Evolutionary conservation across 164 flowering plant genomes (phyloP).

Genomic region (Litsea cubeba): DNA sequence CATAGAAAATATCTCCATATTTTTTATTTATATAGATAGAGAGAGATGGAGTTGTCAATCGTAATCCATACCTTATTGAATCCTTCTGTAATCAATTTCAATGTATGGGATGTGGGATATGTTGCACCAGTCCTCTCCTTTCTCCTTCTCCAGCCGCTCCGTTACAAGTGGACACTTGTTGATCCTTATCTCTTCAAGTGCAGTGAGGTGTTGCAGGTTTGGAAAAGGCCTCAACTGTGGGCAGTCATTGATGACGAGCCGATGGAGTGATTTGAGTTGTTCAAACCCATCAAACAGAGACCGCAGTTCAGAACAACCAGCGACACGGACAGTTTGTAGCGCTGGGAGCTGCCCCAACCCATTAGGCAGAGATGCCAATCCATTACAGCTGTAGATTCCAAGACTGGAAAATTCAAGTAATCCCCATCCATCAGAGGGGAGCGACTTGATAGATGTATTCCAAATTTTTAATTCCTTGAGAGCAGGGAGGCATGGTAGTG

Average conservation of each 20-base stretch:
- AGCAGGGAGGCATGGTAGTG: background rate
- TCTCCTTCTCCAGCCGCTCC: background rate
- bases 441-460: background rate
- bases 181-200: background rate
- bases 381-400: background rate
- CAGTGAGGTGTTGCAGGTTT: too few relatives aligned
- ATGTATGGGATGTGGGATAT: background rate
- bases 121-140: background rate
- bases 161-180: background rate
- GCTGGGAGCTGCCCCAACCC: background rate
- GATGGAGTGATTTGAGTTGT: background rate
- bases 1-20: too few relatives aligned
- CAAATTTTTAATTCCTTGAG: background rate
- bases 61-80: background rate
- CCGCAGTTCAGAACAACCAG: background rate
- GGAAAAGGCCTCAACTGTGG: background rate
- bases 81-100: background rate
- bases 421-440: background rate
- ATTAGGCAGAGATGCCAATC: background rate
- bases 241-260: background rate
- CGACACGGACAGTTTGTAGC: background rate
- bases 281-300: background rate
- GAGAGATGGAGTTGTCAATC: background rate
- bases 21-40: background rate
- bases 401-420: background rate